Evolutionary conservation across 805 yeast genomes (phyloP).

Genomic region (Gaillardinia entomophila): DNA sequence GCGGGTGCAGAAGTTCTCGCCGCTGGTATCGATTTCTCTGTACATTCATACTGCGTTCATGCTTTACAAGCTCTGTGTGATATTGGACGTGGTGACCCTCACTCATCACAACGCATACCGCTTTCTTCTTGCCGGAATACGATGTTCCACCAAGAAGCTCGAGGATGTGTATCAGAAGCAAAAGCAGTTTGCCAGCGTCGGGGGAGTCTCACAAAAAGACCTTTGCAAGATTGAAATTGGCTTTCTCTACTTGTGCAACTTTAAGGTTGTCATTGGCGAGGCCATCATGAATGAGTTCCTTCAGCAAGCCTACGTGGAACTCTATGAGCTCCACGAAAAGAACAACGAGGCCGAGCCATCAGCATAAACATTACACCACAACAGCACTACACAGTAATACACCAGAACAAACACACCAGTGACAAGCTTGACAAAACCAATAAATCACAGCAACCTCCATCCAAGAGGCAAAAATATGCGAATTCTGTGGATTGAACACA

Average conservation of each 20-base stretch:
- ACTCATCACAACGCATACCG: slow-evolving; percentile 34
- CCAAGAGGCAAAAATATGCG: slow-evolving; percentile 6
- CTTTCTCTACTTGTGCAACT: slow-evolving; percentile 43
- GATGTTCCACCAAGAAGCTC: slow-evolving; percentile 35
- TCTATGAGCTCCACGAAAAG: slow-evolving; percentile 18
- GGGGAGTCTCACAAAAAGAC: slow-evolving; percentile 40
- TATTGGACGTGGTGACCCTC: slow-evolving; percentile 26
- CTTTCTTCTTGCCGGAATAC: slow-evolving; percentile 29
- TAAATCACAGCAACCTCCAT: background rate
- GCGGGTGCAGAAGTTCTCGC: slow-evolving; percentile 34
- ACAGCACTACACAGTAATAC: too few relatives aligned
- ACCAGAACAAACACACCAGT: background rate
- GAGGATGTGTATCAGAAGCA: slow-evolving; percentile 43
- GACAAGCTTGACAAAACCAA: background rate
- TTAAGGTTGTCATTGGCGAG: slow-evolving; percentile 41
- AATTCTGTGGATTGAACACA: slow-evolving; percentile 16
- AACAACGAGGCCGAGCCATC: slow-evolving; percentile 1
- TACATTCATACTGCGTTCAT: slow-evolving; percentile 35
- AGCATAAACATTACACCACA: background rate
- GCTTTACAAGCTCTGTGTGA: slow-evolving; percentile 28
- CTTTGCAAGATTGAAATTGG: slow-evolving; percentile 45
- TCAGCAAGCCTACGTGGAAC: slow-evolving; percentile 23
- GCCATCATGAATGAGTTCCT: slow-evolving; percentile 25
- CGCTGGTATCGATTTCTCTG: slow-evolving; percentile 32
- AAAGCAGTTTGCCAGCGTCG: slow-evolving; percentile 36